Conservation (phyloP, 257 asterid species). For the Solanum infundibuliforme region DNA sequence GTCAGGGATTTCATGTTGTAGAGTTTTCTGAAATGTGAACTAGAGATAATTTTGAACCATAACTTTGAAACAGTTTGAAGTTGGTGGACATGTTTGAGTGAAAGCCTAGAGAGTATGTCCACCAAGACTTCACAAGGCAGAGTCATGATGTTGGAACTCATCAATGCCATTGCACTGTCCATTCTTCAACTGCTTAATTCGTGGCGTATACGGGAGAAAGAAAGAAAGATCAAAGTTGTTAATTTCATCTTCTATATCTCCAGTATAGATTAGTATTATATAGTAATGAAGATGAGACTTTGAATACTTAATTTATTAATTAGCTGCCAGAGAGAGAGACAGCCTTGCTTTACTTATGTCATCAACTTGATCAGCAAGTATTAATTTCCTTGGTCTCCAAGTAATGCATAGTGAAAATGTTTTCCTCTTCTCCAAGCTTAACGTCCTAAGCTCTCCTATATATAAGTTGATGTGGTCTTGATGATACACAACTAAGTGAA, state of each 20-base stretch:
- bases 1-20: neutral
- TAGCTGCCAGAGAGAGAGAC: neutral
- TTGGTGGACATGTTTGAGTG: neutral
- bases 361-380: neutral
- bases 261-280: neutral
- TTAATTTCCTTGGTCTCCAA: neutral
- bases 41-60: neutral
- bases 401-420: neutral
- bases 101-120: neutral
- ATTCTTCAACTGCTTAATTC: neutral
- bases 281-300: neutral
- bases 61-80: neutral
- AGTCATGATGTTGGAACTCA: neutral
- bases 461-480: too few species aligned
- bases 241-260: neutral
- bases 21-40: neutral
- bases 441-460: neutral
- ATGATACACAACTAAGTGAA: neutral
- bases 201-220: neutral
- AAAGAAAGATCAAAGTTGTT: neutral
- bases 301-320: neutral
- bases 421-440: neutral
- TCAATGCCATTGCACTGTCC: neutral
- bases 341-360: neutral
- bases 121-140: neutral